phyloP scores from a whole-genome alignment of 306 rosid genomes.

The Crataegus laevigata region DNA sequence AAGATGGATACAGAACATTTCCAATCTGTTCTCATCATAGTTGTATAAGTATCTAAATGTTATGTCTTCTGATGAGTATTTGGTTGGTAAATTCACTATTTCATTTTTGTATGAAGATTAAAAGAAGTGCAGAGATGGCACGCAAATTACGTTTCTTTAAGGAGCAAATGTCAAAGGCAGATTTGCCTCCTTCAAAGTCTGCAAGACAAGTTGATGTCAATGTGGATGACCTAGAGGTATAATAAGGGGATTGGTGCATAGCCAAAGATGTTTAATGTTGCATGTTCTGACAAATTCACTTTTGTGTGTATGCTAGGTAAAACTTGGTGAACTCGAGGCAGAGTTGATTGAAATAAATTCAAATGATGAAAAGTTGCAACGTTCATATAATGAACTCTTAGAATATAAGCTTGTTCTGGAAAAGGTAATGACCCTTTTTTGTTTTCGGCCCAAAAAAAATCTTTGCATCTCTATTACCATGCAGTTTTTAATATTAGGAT shows the following conservation, averaged over 20 bases:
- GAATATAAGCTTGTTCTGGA: constrained; percentile 88
- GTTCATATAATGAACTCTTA: constrained; percentile 75
- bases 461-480: background rate
- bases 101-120: constrained; percentile 49
- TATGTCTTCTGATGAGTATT: constrained; percentile 4
- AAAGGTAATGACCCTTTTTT: constrained; percentile 50
- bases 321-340: constrained; percentile 82
- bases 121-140: constrained; percentile 94
- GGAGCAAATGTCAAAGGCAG: constrained; percentile 87
- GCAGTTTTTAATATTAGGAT: background rate
- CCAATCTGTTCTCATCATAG: background rate
- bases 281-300: background rate
- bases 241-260: background rate
- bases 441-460: background rate
- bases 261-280: background rate
- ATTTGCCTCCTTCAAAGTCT: constrained; percentile 46
- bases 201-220: constrained; percentile 34
- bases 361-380: constrained; percentile 86
- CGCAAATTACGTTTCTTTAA: constrained; percentile 80
- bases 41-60: background rate
- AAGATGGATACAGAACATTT: background rate
- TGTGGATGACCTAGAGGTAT: constrained; percentile 82
- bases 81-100: constrained; percentile 5
- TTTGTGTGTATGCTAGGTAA: constrained; percentile 45
- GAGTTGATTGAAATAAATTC: constrained; percentile 87